phyloP scores from a whole-genome alignment of 208 protist genomes.

The Crithidia fasciculata region DNA sequence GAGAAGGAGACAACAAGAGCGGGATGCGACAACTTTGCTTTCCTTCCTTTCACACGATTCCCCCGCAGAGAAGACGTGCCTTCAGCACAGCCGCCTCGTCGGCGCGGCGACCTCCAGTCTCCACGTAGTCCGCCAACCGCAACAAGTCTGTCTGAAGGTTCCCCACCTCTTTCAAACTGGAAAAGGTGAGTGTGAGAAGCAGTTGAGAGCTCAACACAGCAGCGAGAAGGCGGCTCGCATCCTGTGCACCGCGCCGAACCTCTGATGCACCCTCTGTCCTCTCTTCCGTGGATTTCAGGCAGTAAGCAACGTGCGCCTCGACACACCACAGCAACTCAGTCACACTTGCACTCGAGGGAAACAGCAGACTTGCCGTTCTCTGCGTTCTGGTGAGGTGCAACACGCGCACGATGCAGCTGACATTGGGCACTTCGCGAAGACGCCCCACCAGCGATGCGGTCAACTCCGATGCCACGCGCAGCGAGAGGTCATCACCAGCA shows the following conservation, averaged over 20 bases:
- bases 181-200: constrained; percentile 2
- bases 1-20: background rate
- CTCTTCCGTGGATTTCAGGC: background rate
- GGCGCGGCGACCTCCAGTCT: background rate
- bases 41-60: background rate
- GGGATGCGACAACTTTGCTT: background rate
- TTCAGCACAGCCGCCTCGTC: constrained; percentile 16
- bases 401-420: constrained; percentile 14
- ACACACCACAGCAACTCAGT: constrained; percentile 8
- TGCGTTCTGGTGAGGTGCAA: background rate
- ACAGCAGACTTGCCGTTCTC: constrained; percentile 9
- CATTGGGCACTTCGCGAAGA: background rate
- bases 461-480: background rate
- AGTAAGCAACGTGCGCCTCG: background rate
- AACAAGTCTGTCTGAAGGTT: background rate
- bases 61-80: constrained; percentile 5
- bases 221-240: constrained; percentile 15
- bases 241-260: background rate
- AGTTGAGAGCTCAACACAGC: constrained; percentile 14
- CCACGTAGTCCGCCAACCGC: constrained; percentile 6
- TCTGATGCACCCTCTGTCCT: background rate
- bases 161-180: background rate
- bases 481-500: background rate
- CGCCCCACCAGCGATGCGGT: constrained; percentile 3
- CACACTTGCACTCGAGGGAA: constrained; percentile 9